A percentile compares a stretch with the other conserved stretches of the same genome.
Conservation (phyloP, 2,329 filamentous ascomycete genomes). For the Phialophora chinensis region DNA sequence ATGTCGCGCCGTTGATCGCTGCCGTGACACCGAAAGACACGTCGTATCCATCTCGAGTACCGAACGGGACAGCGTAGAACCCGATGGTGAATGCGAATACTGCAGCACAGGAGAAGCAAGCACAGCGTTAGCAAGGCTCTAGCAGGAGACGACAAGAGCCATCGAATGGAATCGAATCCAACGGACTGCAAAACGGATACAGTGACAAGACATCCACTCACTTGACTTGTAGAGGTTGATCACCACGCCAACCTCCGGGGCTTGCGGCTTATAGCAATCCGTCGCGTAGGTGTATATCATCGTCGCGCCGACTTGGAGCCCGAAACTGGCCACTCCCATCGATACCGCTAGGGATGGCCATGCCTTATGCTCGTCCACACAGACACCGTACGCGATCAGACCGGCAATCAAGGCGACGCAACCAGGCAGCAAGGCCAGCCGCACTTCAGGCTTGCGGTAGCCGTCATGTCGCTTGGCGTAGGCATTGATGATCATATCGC, state of each 20-base stretch:
- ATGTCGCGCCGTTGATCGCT: constrained; percentile 7
- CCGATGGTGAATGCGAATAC: constrained; percentile 15
- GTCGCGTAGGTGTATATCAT: constrained; percentile 16
- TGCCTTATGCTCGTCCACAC: constrained; percentile 5
- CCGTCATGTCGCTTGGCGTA: constrained; percentile 6
- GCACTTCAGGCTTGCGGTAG: constrained; percentile 12
- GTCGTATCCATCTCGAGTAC: not conserved
- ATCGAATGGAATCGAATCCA: not conserved
- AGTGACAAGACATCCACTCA: not conserved
- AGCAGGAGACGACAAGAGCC: not conserved
- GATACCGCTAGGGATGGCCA: constrained; percentile 4
- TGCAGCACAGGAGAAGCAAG: not conserved
- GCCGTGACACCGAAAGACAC: constrained; percentile 8
- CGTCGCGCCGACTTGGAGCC: constrained; percentile 8
- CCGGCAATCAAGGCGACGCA: constrained; percentile 1
- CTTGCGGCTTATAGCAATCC: constrained; percentile 17
- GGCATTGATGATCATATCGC: constrained; percentile 7
- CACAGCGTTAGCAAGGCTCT: not conserved
- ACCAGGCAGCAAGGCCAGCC: constrained; percentile 5
- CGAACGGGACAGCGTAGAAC: constrained; percentile 16
- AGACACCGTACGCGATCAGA: constrained; percentile 7
- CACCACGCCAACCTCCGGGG: constrained; percentile 10
- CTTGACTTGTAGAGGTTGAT: constrained; percentile 13
- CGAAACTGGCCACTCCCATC: constrained; percentile 9
- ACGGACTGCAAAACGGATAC: not conserved